Percentiles rank a stretch among this genome's conserved stretches.
Evolutionary conservation across 78 protist species (phyloP).

Genomic region (Guillardia theta): DNA sequence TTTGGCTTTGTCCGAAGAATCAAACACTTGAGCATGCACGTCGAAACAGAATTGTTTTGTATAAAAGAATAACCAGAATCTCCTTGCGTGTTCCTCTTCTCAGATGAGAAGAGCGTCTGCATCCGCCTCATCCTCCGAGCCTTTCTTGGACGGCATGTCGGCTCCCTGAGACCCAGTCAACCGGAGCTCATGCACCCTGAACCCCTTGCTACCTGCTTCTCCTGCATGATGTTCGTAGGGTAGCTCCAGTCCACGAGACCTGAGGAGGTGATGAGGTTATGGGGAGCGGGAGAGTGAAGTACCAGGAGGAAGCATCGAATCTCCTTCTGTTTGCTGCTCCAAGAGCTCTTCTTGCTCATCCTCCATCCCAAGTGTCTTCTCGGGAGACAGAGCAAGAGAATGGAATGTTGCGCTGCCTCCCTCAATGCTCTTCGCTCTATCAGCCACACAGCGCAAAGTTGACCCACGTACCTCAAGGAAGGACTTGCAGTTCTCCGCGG

Average conservation of each 20-base stretch:
- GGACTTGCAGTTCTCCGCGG: too few relatives aligned
- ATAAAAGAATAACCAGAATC: neutral
- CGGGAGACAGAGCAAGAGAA: neutral
- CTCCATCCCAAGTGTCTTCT: neutral
- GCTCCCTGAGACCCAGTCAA: neutral
- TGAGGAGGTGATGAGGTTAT: neutral
- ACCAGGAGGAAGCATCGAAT: neutral
- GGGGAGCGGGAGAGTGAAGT: neutral
- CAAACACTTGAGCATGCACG: neutral
- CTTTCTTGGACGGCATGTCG: neutral
- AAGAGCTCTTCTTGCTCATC: neutral
- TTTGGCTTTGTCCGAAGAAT: conserved; percentile 46
- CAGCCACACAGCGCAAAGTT: neutral
- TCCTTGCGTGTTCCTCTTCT: neutral
- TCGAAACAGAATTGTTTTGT: neutral
- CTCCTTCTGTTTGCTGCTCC: too few relatives aligned
- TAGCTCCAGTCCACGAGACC: neutral
- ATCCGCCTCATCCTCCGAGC: neutral
- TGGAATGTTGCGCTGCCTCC: neutral
- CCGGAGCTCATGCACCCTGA: neutral
- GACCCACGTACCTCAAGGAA: neutral
- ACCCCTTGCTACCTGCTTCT: neutral
- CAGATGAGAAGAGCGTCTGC: neutral
- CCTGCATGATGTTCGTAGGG: neutral
- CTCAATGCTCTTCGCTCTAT: neutral